These are phyloP conservation scores for Neoboletus magnificus DNA, from an alignment of 768 basidiomycete species.

Conservation along the genomic window DNA sequence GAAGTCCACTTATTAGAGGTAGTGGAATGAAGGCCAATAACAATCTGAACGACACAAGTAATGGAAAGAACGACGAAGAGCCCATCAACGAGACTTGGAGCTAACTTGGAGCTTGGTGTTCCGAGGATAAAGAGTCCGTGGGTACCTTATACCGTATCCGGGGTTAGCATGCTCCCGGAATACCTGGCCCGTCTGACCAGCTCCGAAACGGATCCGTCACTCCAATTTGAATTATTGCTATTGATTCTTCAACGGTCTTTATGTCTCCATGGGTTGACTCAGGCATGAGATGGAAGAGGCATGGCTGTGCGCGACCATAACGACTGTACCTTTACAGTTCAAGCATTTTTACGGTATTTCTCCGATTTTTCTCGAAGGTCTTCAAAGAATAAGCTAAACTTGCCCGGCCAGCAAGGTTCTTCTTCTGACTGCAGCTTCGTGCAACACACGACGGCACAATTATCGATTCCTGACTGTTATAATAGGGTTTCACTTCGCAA, in stretches of 20 bases:
- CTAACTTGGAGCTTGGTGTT: neutral
- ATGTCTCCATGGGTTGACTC: neutral
- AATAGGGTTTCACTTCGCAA: neutral
- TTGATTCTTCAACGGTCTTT: neutral
- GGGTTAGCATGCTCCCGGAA: no score
- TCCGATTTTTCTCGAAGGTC: neutral
- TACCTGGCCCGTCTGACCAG: no score
- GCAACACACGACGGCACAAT: neutral
- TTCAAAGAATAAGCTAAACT: neutral
- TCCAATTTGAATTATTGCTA: no score
- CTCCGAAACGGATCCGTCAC: no score
- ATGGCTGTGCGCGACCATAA: neutral
- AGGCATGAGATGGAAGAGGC: neutral
- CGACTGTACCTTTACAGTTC: neutral
- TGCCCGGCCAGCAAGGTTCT: no score
- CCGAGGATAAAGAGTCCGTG: neutral
- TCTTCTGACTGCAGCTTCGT: neutral
- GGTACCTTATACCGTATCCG: neutral
- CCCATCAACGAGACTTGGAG: conserved; percentile 4
- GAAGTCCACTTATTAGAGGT: conserved; percentile 42
- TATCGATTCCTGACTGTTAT: neutral
- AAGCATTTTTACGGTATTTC: neutral
- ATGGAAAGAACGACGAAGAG: conserved; percentile 30
- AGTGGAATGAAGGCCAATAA: conserved; percentile 52
- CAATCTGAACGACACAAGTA: conserved; percentile 47